Conservation (phyloP, 2,329 filamentous ascomycete genomes). For the Nemania sp. region DNA sequence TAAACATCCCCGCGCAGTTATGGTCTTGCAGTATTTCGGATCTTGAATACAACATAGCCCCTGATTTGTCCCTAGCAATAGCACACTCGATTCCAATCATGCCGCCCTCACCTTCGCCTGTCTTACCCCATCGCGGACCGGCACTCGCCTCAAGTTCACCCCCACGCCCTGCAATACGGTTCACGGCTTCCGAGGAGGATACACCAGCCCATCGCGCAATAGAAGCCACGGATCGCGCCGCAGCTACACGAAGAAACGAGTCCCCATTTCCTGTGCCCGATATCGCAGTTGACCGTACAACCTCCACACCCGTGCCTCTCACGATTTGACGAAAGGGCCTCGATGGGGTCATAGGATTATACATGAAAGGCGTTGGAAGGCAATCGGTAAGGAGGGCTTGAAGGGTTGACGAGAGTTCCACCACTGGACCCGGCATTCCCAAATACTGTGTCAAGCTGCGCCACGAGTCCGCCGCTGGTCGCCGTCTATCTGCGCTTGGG, state of each 20-base stretch:
- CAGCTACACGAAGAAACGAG: conserved; percentile 80
- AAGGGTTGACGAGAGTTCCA: conserved; percentile 59
- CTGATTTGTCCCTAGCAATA: conserved; percentile 58
- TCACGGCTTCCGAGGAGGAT: conserved; percentile 69
- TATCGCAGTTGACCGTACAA: conserved; percentile 65
- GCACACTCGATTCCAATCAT: conserved; percentile 83
- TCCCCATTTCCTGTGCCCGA: conserved; percentile 92
- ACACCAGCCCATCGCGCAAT: conserved; percentile 73
- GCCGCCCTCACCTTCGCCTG: conserved; percentile 84
- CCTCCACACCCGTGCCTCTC: conserved; percentile 39
- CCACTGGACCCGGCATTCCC: conserved; percentile 48
- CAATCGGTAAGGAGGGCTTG: conserved; percentile 68
- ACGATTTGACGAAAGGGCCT: background rate
- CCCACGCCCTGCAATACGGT: conserved; percentile 73
- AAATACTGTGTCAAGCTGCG: conserved; percentile 38
- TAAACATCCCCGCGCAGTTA: conserved; percentile 90
- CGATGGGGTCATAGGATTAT: conserved; percentile 50
- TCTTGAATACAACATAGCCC: conserved; percentile 56
- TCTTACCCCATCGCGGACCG: conserved; percentile 76
- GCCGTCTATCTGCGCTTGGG: conserved; percentile 42
- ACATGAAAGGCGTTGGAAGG: conserved; percentile 62
- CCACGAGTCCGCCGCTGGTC: conserved; percentile 34
- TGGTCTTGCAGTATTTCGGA: conserved; percentile 77
- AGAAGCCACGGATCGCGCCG: conserved; percentile 77
- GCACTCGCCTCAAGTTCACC: conserved; percentile 82